Base-by-base conservation (phyloP, 164 flowering plant species). In the Taxillus chinensis region DNA sequence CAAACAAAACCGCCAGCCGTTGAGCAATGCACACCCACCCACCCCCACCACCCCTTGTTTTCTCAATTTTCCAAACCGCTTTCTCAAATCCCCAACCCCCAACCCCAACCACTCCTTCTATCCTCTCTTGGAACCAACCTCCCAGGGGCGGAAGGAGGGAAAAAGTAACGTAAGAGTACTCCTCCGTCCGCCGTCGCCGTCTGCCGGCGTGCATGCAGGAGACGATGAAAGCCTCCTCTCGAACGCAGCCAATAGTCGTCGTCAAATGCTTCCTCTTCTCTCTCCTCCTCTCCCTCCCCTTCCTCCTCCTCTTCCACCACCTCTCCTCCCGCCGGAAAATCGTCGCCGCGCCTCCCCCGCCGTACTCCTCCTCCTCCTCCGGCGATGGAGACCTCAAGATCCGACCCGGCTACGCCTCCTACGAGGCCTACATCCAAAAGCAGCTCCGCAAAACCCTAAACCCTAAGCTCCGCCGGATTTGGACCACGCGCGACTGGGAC, bases 401-500 rank as follows among this genome's bases (percentile, higher is more conserved):
- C 73, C 86, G 96, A 39, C 87, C 87, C 15, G 92, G 95, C 0
- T 90, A 75, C 81, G 13, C 65, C 45, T 68, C 85, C 65, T 88
- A 90, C 83, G 82, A 83, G 0, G 9, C 76, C 65, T 90, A 90
- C 82, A 72, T 90, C 8, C 68, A 81, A 39, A 81, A 65, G 42
- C 97, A 88, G 64, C 85, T 90, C 66, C 74, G 82, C 80, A 90
- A 90, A 67, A 90, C 97, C 39, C 81, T 79, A 16, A 80, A 87
- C 77, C 97, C 97, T 0, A 87, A 75, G 40, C 92, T 90, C 58
- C 62, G 90, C 3, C 12, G 69, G 12, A 68, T 84, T 45, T 90
- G 97, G 95, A 83, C 73, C 3, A 90, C 95, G 38, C 78, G 95
- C 2, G 95, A 90, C 59, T 90, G 95, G 97, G 80, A 82, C 48